Conservation (phyloP, 192 early-diverging fungal species). For the Funneliformis mosseae region DNA sequence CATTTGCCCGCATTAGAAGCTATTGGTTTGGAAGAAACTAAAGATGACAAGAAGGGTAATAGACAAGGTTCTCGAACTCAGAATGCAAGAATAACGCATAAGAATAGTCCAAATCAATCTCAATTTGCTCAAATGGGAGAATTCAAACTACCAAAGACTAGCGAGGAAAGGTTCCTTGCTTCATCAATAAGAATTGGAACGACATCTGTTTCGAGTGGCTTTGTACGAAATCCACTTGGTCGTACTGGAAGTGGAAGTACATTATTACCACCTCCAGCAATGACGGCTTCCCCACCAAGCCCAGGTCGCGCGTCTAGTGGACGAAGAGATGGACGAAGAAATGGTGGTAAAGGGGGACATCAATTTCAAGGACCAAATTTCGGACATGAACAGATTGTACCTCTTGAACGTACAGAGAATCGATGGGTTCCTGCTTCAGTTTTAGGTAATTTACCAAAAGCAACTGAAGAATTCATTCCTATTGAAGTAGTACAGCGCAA, state of each 20-base stretch:
- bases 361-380: slow-evolving; percentile 53
- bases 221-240: slow-evolving; percentile 36
- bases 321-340: slow-evolving; percentile 56
- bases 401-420: slow-evolving; percentile 79
- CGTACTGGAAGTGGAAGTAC: slow-evolving; percentile 35
- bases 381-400: slow-evolving; percentile 67
- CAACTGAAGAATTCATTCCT: slow-evolving; percentile 44
- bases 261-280: slow-evolving; percentile 35
- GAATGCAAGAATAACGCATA: neutral
- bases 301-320: slow-evolving; percentile 57
- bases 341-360: slow-evolving; percentile 45
- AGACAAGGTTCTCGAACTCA: neutral
- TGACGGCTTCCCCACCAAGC: slow-evolving; percentile 36
- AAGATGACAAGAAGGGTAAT: slow-evolving; percentile 37
- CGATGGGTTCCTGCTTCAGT: slow-evolving; percentile 74
- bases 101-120: neutral
- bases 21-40: slow-evolving; percentile 48
- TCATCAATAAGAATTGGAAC: slow-evolving; percentile 4
- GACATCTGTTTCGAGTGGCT: slow-evolving; percentile 22
- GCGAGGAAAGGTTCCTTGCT: slow-evolving; percentile 42
- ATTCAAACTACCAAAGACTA: slow-evolving; percentile 36
- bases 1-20: slow-evolving; percentile 55
- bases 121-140: slow-evolving; percentile 19
- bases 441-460: slow-evolving; percentile 43
- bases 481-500: slow-evolving; percentile 73